phyloP scores from a whole-genome alignment of 768 basidiomycete species.

The Gautieria morchelliformis region DNA sequence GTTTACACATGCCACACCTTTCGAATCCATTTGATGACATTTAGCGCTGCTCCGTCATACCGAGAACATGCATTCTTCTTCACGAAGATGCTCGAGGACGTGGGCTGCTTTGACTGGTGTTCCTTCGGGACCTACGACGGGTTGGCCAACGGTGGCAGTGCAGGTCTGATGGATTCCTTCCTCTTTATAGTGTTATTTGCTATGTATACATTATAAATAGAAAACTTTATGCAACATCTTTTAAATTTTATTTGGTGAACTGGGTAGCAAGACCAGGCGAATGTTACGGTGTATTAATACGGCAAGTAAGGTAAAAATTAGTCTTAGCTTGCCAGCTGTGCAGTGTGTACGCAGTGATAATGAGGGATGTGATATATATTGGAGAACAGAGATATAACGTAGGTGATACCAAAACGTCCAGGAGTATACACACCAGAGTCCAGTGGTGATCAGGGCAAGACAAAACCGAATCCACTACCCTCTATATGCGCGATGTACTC shows the following conservation, averaged over 20 bases:
- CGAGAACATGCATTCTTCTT: constrained; percentile 47
- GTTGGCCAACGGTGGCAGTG: constrained; percentile 6
- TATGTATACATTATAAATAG: too few species aligned
- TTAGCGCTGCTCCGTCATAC: constrained; percentile 52
- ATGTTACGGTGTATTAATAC: too few species aligned
- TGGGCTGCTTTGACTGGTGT: constrained; percentile 14
- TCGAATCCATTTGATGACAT: constrained; percentile 66
- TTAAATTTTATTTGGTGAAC: too few species aligned
- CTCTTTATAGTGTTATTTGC: background rate
- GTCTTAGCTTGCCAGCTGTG: too few species aligned
- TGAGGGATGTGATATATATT: background rate
- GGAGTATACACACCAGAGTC: background rate
- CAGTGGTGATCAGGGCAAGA: background rate
- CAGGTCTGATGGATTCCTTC: constrained; percentile 7
- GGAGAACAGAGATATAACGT: background rate
- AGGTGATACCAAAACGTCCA: background rate
- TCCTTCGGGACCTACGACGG: background rate
- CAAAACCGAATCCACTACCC: background rate
- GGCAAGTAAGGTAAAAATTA: too few species aligned
- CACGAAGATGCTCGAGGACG: constrained; percentile 45
- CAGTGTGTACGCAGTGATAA: too few species aligned
- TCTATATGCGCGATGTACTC: constrained; percentile 2
- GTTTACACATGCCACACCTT: constrained; percentile 67
- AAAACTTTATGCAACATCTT: too few species aligned
- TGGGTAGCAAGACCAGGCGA: too few species aligned